Base-by-base conservation (phyloP, 1,139 yeast genomes). In the Candida mesenterica region DNA sequence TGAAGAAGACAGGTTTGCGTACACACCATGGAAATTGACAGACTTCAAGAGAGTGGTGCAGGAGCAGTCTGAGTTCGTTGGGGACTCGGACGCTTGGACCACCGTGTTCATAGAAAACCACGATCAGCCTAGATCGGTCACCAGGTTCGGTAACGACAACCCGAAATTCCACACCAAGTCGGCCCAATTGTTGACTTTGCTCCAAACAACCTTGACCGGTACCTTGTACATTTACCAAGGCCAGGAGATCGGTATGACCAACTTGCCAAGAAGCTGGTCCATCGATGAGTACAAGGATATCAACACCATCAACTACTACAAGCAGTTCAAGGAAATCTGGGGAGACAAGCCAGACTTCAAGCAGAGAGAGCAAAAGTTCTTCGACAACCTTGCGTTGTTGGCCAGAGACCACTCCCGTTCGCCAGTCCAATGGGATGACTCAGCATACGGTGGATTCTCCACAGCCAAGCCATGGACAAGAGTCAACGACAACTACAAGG, bases 151-250 rank as follows among this genome's bases (percentile, higher is more conserved):
- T 31, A 63, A 69, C 49, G 66, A 62, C 33, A 49, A 65, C 23
- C 60, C 62, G 14, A 55, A 64, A 37, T 60, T 52, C 44, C 47
- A 19, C 22, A 19, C 22, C 22, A 50, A 57, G 38, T 65, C 76
- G 22, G 76, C 76, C 15, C 75, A 77, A 51, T 57, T 76, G 53
- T 52, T 77, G 42, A 64, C 79, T 4, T 46, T 72, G 38, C 57
- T 77, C 48, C 68, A 70, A 46, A 45, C 68, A 9, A 48, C 77
- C 4, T 63, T 75, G 45, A 70, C 79, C 18, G 83, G 83, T 34
- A 77, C 83, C 5, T 59, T 76, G 40, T 77, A 65, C 55, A 56
- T 77, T 28, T 77, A 77, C 53, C 82, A 77, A 53, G 82, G 82
- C 36, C 82, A 77, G 51, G 83, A 77, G 51, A 62, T 77, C 40